A percentile compares a stretch with the other conserved stretches of the same genome.
phyloP scores from a whole-genome alignment of 345 rosid genomes.

The Arabis hirsuta region DNA sequence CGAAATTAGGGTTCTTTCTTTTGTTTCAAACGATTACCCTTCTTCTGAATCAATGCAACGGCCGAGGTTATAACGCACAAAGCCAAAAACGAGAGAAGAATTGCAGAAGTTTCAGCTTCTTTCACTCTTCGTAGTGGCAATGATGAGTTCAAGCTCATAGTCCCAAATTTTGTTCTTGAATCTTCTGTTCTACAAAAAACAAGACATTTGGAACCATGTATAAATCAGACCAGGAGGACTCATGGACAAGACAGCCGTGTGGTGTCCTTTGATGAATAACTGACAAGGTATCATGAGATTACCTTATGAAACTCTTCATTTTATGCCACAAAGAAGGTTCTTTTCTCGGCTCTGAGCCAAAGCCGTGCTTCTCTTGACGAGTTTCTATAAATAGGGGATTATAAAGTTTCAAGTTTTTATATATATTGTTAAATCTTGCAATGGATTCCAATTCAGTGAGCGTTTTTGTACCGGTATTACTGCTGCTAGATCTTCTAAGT shows the following conservation, averaged over 20 bases:
- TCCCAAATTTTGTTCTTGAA: constrained; percentile 66
- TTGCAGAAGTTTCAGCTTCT: constrained; percentile 46
- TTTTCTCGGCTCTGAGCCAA: constrained; percentile 20
- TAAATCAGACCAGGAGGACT: constrained; percentile 8
- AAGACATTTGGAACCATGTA: background rate
- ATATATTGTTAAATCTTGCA: background rate
- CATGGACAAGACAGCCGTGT: background rate
- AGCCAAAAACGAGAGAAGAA: constrained; percentile 41
- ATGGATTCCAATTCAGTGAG: background rate
- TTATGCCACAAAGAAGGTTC: constrained; percentile 40
- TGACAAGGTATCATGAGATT: constrained; percentile 16
- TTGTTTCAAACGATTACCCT: constrained; percentile 32
- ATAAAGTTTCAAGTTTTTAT: background rate
- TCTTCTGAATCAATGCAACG: constrained; percentile 43
- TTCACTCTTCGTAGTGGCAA: constrained; percentile 34
- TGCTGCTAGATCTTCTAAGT: constrained; percentile 51
- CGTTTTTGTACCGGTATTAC: constrained; percentile 35
- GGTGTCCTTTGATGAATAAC: constrained; percentile 6
- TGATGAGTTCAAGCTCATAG: constrained; percentile 50
- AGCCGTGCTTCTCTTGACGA: constrained; percentile 31
- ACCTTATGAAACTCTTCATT: constrained; percentile 43
- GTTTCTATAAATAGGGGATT: constrained; percentile 15
- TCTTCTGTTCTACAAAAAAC: constrained; percentile 50
- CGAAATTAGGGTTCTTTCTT: constrained; percentile 27
- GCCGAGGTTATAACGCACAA: constrained; percentile 46